Conservation (phyloP, 1,139 yeast genomes). For the Kodamaea derodonti region DNA sequence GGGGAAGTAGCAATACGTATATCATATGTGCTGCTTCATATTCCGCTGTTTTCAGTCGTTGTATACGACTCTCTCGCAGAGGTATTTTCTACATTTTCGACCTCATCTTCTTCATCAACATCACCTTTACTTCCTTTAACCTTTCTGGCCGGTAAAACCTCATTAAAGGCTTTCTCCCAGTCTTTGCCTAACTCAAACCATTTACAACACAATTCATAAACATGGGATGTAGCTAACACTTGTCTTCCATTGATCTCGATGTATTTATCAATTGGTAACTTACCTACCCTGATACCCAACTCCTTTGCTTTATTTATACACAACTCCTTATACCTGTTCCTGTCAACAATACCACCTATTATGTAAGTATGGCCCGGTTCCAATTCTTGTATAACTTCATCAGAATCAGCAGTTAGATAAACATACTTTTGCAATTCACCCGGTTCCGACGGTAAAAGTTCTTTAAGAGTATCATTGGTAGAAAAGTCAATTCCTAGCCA, state of each 20-base stretch:
- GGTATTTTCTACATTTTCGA: slow-evolving; percentile 5
- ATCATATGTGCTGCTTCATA: too few relatives aligned
- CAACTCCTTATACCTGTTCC: slow-evolving; percentile 80
- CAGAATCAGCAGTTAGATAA: slow-evolving; percentile 86
- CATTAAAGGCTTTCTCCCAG: slow-evolving; percentile 86
- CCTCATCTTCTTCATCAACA: slow-evolving; percentile 7
- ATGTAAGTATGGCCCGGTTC: slow-evolving; percentile 73
- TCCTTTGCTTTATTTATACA: slow-evolving; percentile 79
- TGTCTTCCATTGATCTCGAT: slow-evolving; percentile 80
- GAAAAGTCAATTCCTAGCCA: slow-evolving; percentile 65
- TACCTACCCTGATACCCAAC: slow-evolving; percentile 67
- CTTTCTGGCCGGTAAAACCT: slow-evolving; percentile 80
- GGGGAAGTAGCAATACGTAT: too few relatives aligned
- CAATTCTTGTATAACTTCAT: slow-evolving; percentile 56
- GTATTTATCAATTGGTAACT: slow-evolving; percentile 84
- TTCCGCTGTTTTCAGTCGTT: too few relatives aligned
- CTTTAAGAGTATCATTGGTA: slow-evolving; percentile 42
- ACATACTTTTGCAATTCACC: slow-evolving; percentile 43
- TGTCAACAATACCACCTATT: slow-evolving; percentile 95
- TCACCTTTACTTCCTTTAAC: slow-evolving; percentile 22
- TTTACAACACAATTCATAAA: slow-evolving; percentile 76
- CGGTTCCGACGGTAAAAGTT: slow-evolving; percentile 27
- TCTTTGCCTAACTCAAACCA: slow-evolving; percentile 69
- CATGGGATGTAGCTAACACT: slow-evolving; percentile 92
- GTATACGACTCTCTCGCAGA: slow-evolving; percentile 1